Evolutionary conservation across 2,329 filamentous ascomycete species (phyloP), one percentile per base, ranked within the genome.

Genomic region (Claviceps arundinis): DNA sequence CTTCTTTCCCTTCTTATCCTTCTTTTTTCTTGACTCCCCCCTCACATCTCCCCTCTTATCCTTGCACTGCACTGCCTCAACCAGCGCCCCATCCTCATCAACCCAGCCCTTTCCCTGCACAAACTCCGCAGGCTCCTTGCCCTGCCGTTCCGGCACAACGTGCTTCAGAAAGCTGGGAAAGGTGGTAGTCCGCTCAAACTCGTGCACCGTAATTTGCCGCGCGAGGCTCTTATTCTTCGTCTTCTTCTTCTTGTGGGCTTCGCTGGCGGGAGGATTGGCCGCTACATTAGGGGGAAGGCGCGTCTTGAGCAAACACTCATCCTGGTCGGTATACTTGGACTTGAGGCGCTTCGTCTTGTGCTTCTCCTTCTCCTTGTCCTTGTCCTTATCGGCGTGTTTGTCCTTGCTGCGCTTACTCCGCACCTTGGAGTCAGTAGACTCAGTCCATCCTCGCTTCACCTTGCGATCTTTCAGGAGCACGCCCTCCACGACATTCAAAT

Each of bases 41-140:
- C n/a, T 22, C 40, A 11, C 6, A 26, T 6, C n/a, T 34, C 19
- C 22, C 11, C 5, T 4, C 37, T 2, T 4, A 14, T 26, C 37
- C 56, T 51, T 58, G 60, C 30, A 55, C 56, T 54, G 67, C 74
- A 72, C 72, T 8, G 67, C 68, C 65, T 94, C 87, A 2, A 95
- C 78, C 1, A 96, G 70, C 52, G 83, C 80, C 5, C 90, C 90
- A 16, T 84, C 73, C 55, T 82, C 79, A 60, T 95, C 85, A 0
- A 95, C 77, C 91, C 93, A 97, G 1, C 91, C 91, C 61, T 86
- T 84, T 22, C 85, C 89, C 51, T 95, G 85, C 42, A 93, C 78
- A 64, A 84, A 96, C 52, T 84, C 81, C 2, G 68, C 68, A 1
- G 68, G 68, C 1, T 70, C 65, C 5, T 70, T 68, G 43, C 64